Evolutionary conservation across 306 rosid genomes (phyloP).

Genomic region (Psophocarpus tetragonolobus): DNA sequence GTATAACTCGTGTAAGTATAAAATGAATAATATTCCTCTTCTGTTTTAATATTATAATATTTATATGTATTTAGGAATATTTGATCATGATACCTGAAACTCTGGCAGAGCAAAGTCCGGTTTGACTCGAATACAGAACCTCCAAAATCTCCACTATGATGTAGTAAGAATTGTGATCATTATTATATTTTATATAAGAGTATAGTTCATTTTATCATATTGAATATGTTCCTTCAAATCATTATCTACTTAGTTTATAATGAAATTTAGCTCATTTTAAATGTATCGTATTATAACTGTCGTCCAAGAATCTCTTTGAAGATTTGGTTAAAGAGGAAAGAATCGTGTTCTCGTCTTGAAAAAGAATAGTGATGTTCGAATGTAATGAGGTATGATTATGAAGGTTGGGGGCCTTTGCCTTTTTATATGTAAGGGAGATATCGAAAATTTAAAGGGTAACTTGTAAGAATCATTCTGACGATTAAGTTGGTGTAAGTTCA

Average conservation of each 20-base stretch:
- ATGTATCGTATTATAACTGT: slow-evolving; percentile 5
- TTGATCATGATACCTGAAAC: background rate
- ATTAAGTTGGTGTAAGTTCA: no score
- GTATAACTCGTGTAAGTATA: background rate
- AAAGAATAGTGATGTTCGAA: no score
- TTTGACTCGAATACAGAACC: background rate
- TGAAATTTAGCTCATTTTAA: background rate
- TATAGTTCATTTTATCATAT: no score
- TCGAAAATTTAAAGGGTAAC: no score
- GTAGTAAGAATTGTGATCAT: background rate
- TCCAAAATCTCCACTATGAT: background rate
- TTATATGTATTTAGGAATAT: background rate
- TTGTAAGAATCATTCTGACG: no score
- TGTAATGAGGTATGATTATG: no score
- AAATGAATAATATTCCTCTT: background rate
- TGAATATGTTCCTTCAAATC: background rate
- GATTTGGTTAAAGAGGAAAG: slow-evolving; percentile 15
- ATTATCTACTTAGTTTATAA: background rate
- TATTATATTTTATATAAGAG: background rate
- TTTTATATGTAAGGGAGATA: no score
- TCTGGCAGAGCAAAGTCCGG: background rate
- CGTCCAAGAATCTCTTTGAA: background rate
- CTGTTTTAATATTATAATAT: background rate
- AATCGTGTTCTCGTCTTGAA: no score
- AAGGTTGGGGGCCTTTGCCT: no score